Percentiles rank a stretch among this genome's conserved stretches.
These are phyloP conservation scores for Pharnaceum exiguum DNA, from an alignment of 148 eudicot genomes.

Conservation along the genomic window DNA sequence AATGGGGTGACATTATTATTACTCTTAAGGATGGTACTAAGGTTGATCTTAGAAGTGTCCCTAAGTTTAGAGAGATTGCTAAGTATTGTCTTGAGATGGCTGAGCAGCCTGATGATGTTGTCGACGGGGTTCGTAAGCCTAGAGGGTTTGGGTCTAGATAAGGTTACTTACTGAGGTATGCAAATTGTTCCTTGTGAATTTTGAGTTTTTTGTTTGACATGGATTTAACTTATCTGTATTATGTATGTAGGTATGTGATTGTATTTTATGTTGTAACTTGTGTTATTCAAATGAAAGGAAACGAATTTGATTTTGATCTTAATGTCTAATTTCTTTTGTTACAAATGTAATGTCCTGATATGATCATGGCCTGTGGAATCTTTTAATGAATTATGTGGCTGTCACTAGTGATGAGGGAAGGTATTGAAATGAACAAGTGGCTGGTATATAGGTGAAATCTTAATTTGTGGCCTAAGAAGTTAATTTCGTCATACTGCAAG, in stretches of 20 bases:
- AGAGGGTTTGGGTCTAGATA: constrained; percentile 42
- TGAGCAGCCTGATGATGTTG: constrained; percentile 31
- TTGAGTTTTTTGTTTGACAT: not conserved
- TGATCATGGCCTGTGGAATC: not conserved
- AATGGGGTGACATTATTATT: constrained; percentile 90
- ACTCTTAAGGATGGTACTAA: constrained; percentile 81
- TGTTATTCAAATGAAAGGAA: constrained; percentile 12
- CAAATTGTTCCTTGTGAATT: constrained; percentile 8
- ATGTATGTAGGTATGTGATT: not conserved
- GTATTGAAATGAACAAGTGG: no score
- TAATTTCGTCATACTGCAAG: no score
- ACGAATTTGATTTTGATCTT: not conserved
- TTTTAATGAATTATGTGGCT: not conserved
- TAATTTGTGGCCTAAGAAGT: no score
- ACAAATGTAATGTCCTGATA: not conserved
- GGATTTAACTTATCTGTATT: not conserved
- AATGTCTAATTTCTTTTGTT: not conserved
- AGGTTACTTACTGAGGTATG: constrained; percentile 25
- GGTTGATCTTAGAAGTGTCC: constrained; percentile 90
- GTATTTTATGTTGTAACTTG: constrained; percentile 20
- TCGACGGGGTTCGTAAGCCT: constrained; percentile 31
- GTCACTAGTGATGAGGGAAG: no score
- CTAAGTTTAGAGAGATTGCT: constrained; percentile 90
- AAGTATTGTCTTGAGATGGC: constrained; percentile 69
- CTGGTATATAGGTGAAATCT: no score